Conservation (phyloP, 768 basidiomycete genomes). For the Boletus subparvulus region DNA sequence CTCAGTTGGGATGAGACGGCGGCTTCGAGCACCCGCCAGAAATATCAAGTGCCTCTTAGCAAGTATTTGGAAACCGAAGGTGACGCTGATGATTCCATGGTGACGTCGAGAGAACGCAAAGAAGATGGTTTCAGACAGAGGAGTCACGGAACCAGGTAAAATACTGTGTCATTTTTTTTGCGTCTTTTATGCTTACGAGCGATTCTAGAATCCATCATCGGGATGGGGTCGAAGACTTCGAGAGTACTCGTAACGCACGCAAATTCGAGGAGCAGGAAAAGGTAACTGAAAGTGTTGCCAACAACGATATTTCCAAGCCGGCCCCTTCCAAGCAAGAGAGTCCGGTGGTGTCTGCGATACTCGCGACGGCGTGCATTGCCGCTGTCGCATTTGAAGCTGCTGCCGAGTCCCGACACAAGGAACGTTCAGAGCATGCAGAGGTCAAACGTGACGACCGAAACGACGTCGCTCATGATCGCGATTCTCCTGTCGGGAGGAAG, state of each 20-base stretch:
- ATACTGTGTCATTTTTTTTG: neutral
- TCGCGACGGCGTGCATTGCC: constrained; percentile 12
- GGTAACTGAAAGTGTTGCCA: neutral
- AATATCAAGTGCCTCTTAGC: constrained; percentile 23
- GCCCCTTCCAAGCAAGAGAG: constrained; percentile 4
- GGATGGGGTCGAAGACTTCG: neutral
- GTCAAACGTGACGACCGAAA: neutral
- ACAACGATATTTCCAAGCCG: neutral
- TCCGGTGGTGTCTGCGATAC: constrained; percentile 11
- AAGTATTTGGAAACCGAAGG: constrained; percentile 2
- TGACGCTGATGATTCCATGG: neutral
- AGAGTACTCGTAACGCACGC: neutral
- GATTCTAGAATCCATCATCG: neutral
- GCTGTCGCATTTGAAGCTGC: constrained; percentile 12
- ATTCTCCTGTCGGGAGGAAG: neutral
- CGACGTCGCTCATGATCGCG: neutral
- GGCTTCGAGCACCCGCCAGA: neutral
- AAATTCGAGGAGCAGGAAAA: neutral
- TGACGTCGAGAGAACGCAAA: neutral
- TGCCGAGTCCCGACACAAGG: constrained; percentile 5
- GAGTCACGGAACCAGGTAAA: constrained; percentile 1
- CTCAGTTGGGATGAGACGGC: constrained; percentile 3
- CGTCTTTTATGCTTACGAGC: neutral
- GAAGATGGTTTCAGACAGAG: neutral
- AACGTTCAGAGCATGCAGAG: neutral